Conservation (phyloP, 2,329 filamentous ascomycete species). For the Diaporthe longicolla region DNA sequence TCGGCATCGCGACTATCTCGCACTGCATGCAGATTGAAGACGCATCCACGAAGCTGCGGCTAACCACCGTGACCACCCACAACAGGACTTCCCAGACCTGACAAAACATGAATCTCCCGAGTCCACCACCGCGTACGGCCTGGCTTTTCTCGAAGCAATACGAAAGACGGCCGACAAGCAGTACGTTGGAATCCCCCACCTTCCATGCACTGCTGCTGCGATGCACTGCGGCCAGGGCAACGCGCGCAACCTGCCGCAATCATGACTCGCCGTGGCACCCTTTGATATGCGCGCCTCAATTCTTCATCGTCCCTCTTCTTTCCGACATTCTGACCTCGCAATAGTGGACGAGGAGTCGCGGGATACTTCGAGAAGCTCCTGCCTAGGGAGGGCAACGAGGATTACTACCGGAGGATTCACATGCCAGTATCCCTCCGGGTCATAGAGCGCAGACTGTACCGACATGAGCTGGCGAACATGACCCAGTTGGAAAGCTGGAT, state of each 20-base stretch:
- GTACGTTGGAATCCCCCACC: slow-evolving; percentile 62
- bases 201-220: slow-evolving; percentile 14
- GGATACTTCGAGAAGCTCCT: slow-evolving; percentile 82
- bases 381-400: slow-evolving; percentile 72
- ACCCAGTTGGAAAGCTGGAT: slow-evolving; percentile 86
- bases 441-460: slow-evolving; percentile 81
- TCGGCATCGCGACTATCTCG: slow-evolving; percentile 1
- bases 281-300: slow-evolving; percentile 12
- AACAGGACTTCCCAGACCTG: slow-evolving; percentile 61
- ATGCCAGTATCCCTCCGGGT: slow-evolving; percentile 84
- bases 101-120: slow-evolving; percentile 73
- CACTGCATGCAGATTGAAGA: background rate
- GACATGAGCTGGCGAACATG: slow-evolving; percentile 77
- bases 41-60: slow-evolving; percentile 12
- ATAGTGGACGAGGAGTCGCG: slow-evolving; percentile 80
- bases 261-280: slow-evolving; percentile 21
- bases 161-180: slow-evolving; percentile 85
- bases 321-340: slow-evolving; percentile 43
- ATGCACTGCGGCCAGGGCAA: slow-evolving; percentile 23
- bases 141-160: slow-evolving; percentile 81
- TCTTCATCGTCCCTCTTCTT: slow-evolving; percentile 8
- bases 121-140: slow-evolving; percentile 78
- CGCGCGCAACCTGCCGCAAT: slow-evolving; percentile 25
- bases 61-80: slow-evolving; percentile 34
- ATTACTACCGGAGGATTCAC: slow-evolving; percentile 83